Evolutionary conservation across 75 land plant genomes (phyloP).

Genomic region (Pseudotsuga menziesii): DNA sequence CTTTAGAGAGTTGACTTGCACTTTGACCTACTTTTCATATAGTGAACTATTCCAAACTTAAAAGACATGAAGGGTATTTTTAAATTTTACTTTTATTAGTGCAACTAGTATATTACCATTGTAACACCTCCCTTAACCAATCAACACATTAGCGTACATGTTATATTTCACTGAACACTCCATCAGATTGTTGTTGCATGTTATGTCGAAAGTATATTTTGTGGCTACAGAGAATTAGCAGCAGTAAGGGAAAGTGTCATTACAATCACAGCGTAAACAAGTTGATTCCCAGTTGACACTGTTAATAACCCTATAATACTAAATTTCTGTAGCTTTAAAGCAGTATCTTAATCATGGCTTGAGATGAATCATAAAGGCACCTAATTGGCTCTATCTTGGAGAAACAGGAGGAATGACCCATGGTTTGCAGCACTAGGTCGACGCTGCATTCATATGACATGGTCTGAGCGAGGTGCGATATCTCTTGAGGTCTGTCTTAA

Average conservation of each 20-base stretch:
- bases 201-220: neutral
- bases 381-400: neutral
- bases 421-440: slow-evolving; percentile 78
- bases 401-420: slow-evolving; percentile 66
- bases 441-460: slow-evolving; percentile 84
- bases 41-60: neutral
- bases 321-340: neutral
- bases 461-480: slow-evolving; percentile 83
- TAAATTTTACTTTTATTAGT: neutral
- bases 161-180: neutral
- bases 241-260: neutral
- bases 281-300: slow-evolving; percentile 4
- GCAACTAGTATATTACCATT: neutral
- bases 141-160: neutral
- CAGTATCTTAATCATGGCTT: neutral
- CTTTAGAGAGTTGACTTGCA: neutral
- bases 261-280: neutral
- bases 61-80: neutral
- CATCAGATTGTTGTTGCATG: neutral
- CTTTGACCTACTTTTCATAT: neutral
- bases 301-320: neutral
- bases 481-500: slow-evolving; percentile 63
- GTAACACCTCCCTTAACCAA: neutral
- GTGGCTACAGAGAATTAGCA: neutral
- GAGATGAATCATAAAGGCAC: neutral